Percentiles rank a stretch among this genome's conserved stretches.
Evolutionary conservation across 441 rosid species (phyloP).

Genomic region (Corymbia citriodora): DNA sequence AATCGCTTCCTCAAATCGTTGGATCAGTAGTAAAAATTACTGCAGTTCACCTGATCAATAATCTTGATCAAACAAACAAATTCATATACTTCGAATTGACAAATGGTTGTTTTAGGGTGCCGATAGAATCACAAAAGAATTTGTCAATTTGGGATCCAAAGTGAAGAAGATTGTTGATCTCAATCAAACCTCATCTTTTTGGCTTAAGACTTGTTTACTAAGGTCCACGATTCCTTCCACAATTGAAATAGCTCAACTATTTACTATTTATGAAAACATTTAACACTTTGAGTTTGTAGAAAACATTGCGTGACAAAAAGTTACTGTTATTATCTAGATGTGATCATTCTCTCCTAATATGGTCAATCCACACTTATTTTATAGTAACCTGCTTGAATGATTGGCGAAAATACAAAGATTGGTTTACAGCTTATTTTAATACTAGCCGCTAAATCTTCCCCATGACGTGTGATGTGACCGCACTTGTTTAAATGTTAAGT

Average conservation of each 20-base stretch:
- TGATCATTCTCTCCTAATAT: no score
- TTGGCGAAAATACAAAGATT: neutral
- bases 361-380: neutral
- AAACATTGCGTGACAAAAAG: no score
- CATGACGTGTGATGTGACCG: neutral
- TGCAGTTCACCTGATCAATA: neutral
- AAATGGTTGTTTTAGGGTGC: neutral
- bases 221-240: no score
- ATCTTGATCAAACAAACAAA: neutral
- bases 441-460: neutral
- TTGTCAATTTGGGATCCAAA: neutral
- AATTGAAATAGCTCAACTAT: no score
- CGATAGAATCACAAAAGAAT: neutral
- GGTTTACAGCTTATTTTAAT: neutral
- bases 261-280: no score
- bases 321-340: no score
- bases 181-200: no score
- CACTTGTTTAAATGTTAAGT: neutral
- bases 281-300: no score
- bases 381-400: neutral
- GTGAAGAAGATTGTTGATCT: neutral
- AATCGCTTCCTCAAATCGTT: neutral
- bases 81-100: neutral
- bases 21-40: neutral
- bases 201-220: no score